phyloP scores from a whole-genome alignment of 75 land plant genomes.

The Picea glauca region DNA sequence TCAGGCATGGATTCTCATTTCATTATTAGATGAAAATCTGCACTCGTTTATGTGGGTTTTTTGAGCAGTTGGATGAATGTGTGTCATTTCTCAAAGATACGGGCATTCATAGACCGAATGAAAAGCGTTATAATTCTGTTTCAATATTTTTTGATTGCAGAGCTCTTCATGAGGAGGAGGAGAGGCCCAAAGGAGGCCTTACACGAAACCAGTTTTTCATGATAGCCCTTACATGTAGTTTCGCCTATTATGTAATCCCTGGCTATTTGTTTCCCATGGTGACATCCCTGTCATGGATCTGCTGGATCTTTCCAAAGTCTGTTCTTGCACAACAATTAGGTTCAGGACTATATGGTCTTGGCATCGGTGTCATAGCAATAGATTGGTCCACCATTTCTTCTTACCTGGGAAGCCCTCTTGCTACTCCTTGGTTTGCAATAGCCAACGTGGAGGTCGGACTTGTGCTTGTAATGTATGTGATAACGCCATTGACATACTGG shows the following conservation, averaged over 20 bases:
- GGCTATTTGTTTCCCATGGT: slow-evolving; percentile 26
- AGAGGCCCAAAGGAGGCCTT: slow-evolving; percentile 12
- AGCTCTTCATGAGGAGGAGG: slow-evolving; percentile 32
- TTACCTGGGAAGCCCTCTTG: slow-evolving; percentile 33
- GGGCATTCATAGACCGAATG: not conserved
- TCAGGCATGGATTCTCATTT: slow-evolving; percentile 30
- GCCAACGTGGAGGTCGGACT: slow-evolving; percentile 25
- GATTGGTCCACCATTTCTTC: slow-evolving; percentile 31
- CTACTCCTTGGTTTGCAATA: slow-evolving; percentile 29
- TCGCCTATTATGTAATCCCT: slow-evolving; percentile 27
- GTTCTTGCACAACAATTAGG: slow-evolving; percentile 31
- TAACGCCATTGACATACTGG: slow-evolving; percentile 20
- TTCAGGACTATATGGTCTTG: slow-evolving; percentile 30
- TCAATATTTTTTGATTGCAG: slow-evolving; percentile 6
- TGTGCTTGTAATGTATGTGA: slow-evolving; percentile 17
- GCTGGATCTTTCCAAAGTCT: slow-evolving; percentile 32
- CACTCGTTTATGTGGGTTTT: not conserved
- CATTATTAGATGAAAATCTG: not conserved
- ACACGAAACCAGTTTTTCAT: slow-evolving; percentile 28
- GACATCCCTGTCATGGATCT: slow-evolving; percentile 35
- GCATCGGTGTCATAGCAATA: slow-evolving; percentile 25
- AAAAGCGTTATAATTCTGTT: not conserved
- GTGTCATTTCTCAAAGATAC: too few species aligned
- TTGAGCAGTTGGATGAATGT: not conserved
- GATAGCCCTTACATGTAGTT: slow-evolving; percentile 21